Evolutionary conservation across 257 asterid species (phyloP).

Genomic region (Capsicum chinense): DNA sequence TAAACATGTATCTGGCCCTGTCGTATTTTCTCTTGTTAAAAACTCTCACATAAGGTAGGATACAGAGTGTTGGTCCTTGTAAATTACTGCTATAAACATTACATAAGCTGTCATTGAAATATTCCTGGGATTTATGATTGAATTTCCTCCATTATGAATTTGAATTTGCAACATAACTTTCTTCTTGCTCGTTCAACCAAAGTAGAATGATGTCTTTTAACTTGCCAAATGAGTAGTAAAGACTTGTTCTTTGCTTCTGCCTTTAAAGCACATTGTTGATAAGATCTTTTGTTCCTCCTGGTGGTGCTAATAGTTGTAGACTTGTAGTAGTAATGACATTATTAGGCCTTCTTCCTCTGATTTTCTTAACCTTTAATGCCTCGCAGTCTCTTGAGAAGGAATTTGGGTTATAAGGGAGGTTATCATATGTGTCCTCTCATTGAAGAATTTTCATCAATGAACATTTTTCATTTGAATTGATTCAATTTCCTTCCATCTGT

Average conservation of each 20-base stretch:
- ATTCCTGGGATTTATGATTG: not conserved
- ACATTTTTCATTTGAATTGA: not conserved
- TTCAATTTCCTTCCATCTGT: not conserved
- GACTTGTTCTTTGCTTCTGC: not conserved
- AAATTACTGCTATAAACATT: not conserved
- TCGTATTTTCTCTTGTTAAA: not conserved
- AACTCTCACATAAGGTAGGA: not conserved
- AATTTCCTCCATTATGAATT: not conserved
- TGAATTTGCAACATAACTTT: not conserved
- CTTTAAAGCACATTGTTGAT: not conserved
- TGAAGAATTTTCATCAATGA: not conserved
- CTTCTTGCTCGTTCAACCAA: not conserved
- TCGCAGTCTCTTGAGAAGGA: not conserved
- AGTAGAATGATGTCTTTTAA: not conserved
- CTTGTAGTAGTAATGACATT: not conserved
- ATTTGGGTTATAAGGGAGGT: not conserved
- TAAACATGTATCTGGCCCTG: not conserved
- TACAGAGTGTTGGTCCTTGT: not conserved
- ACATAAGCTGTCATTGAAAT: not conserved
- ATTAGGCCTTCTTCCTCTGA: not conserved
- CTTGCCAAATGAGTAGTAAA: not conserved
- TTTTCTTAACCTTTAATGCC: not conserved
- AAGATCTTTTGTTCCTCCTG: not conserved
- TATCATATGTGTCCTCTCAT: not conserved
- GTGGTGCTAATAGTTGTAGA: slow-evolving; percentile 12